phyloP scores from a whole-genome alignment of 768 basidiomycete species.

The Leccinum barrowsii region DNA sequence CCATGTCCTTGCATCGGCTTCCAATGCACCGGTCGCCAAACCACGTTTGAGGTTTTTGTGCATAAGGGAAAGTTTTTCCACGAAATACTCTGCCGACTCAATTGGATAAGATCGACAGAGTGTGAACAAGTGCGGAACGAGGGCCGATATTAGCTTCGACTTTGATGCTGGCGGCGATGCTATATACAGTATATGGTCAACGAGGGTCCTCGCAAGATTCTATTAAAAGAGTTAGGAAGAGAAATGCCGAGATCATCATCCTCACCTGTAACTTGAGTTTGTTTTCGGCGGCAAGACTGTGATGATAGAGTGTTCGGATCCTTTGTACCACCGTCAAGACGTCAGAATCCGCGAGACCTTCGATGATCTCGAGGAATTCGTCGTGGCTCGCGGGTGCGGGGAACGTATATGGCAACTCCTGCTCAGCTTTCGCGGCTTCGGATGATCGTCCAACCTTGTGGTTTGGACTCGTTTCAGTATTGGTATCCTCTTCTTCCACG shows the following conservation, averaged over 20 bases:
- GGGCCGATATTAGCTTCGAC: constrained; percentile 54
- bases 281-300: constrained; percentile 88
- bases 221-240: constrained; percentile 29
- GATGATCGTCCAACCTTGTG: constrained; percentile 35
- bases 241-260: constrained; percentile 2
- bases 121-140: constrained; percentile 76
- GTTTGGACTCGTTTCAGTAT: constrained; percentile 38
- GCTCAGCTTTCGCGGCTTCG: constrained; percentile 28
- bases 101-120: constrained; percentile 81
- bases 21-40: constrained; percentile 62
- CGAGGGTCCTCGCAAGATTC: constrained; percentile 71
- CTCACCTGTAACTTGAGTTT: constrained; percentile 87
- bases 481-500: constrained; percentile 35
- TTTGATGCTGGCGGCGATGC: constrained; percentile 60
- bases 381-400: constrained; percentile 83
- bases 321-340: constrained; percentile 82
- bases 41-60: constrained; percentile 90
- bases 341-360: constrained; percentile 66
- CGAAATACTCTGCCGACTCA: constrained; percentile 72
- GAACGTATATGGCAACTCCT: constrained; percentile 90
- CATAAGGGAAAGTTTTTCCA: constrained; percentile 83
- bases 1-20: constrained; percentile 74
- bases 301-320: constrained; percentile 87
- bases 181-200: constrained; percentile 85
- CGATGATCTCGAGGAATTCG: constrained; percentile 83